These are phyloP conservation scores for Thelonectria discophora DNA, from an alignment of 2,329 filamentous ascomycete genomes.

Conservation along the genomic window DNA sequence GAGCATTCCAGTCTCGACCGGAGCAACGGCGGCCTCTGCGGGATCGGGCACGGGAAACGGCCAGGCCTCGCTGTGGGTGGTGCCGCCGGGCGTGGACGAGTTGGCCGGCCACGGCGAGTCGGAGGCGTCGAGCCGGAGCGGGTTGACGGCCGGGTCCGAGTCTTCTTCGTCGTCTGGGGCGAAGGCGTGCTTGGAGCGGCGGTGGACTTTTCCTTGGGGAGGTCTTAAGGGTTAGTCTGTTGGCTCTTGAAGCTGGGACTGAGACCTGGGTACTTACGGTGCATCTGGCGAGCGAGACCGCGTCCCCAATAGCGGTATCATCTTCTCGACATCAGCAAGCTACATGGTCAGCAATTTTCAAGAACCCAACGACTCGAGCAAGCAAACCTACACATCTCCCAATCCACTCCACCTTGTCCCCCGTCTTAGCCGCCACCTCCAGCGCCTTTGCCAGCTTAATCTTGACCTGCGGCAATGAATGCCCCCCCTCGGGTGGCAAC, in stretches of 20 bases:
- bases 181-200: slow-evolving; percentile 33
- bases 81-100: background rate
- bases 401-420: slow-evolving; percentile 15
- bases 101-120: background rate
- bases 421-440: background rate
- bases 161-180: slow-evolving; percentile 31
- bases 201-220: slow-evolving; percentile 27
- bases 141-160: slow-evolving; percentile 15
- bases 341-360: background rate
- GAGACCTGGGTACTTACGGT: slow-evolving; percentile 14
- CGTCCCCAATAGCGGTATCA: slow-evolving; percentile 19
- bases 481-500: slow-evolving; percentile 17
- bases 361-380: accelerated
- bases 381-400: slow-evolving; percentile 21
- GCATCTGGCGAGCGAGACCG: background rate
- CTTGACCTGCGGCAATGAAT: slow-evolving; percentile 19
- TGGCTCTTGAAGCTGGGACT: accelerated
- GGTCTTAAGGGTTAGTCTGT: background rate
- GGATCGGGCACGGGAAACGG: slow-evolving; percentile 10
- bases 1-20: background rate
- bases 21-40: background rate
- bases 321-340: slow-evolving; percentile 29
- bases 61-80: slow-evolving; percentile 14
- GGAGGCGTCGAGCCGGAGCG: background rate
- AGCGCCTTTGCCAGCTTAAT: slow-evolving; percentile 26